phyloP scores from a whole-genome alignment of 2,329 filamentous ascomycete species.

The Apiospora saccharicola region DNA sequence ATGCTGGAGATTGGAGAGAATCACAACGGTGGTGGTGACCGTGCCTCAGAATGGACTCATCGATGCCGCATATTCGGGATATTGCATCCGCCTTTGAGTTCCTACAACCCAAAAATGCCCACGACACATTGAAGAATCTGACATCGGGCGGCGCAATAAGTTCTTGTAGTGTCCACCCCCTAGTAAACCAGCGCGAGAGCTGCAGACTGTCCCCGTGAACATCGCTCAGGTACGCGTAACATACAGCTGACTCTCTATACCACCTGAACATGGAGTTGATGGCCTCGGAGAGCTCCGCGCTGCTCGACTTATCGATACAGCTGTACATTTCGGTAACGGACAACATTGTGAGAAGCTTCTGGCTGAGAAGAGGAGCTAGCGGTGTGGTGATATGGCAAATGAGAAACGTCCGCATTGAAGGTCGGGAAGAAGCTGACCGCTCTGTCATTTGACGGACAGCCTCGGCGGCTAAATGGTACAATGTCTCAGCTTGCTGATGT shows the following conservation, averaged over 20 bases:
- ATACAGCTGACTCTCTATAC: not conserved
- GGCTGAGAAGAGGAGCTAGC: too few species aligned
- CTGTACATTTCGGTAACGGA: too few species aligned
- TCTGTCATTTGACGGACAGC: too few species aligned
- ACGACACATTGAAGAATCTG: not conserved
- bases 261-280: constrained; percentile 10
- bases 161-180: not conserved
- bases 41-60: not conserved
- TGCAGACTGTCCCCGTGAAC: not conserved
- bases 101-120: not conserved
- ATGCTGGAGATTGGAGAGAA: too few species aligned
- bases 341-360: too few species aligned
- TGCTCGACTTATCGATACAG: constrained; percentile 3
- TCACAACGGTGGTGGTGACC: not conserved
- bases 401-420: too few species aligned
- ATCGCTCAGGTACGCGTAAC: constrained; percentile 17
- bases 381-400: too few species aligned
- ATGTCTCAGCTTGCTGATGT: too few species aligned
- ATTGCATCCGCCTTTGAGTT: not conserved
- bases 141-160: not conserved
- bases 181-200: not conserved
- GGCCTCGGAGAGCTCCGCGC: not conserved
- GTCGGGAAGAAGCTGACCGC: too few species aligned
- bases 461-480: too few species aligned
- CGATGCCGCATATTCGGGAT: not conserved